Evolutionary conservation across 805 yeast genomes (phyloP).

Genomic region (Pichia cephalocereana): DNA sequence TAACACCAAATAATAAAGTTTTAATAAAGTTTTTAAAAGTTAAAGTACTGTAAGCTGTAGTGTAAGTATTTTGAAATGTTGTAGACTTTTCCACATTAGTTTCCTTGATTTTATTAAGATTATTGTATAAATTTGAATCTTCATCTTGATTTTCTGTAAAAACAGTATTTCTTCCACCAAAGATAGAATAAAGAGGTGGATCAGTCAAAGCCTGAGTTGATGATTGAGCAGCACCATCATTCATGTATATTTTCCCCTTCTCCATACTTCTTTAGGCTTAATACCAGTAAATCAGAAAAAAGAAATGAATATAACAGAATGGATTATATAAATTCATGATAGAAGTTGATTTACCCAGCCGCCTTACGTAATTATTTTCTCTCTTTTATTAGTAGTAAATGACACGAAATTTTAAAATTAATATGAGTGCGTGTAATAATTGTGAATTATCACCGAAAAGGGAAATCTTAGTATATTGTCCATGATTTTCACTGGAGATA

Average conservation of each 20-base stretch:
- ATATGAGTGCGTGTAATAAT: not conserved
- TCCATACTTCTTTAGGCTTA: not conserved
- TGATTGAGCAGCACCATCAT: not conserved
- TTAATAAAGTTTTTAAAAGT: not conserved
- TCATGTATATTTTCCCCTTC: not conserved
- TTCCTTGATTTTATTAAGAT: not conserved
- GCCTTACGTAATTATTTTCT: too few relatives aligned
- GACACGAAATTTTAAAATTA: too few relatives aligned
- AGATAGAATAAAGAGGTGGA: slow-evolving; percentile 21
- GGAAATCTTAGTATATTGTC: not conserved
- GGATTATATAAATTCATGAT: too few relatives aligned
- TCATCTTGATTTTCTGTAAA: slow-evolving; percentile 16
- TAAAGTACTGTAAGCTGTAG: not conserved
- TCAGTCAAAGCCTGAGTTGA: slow-evolving; percentile 15
- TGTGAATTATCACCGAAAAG: not conserved
- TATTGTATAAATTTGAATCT: not conserved
- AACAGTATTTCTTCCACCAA: slow-evolving; percentile 16
- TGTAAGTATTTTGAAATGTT: too few relatives aligned
- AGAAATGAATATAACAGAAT: too few relatives aligned
- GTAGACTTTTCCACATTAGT: not conserved
- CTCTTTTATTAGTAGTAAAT: too few relatives aligned
- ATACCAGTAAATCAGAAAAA: too few relatives aligned
- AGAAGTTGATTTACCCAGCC: too few relatives aligned
- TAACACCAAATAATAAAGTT: slow-evolving; percentile 3
- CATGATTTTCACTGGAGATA: not conserved